phyloP scores from a whole-genome alignment of 2,329 filamentous ascomycete species.

The Colletotrichum neosansevieriae region DNA sequence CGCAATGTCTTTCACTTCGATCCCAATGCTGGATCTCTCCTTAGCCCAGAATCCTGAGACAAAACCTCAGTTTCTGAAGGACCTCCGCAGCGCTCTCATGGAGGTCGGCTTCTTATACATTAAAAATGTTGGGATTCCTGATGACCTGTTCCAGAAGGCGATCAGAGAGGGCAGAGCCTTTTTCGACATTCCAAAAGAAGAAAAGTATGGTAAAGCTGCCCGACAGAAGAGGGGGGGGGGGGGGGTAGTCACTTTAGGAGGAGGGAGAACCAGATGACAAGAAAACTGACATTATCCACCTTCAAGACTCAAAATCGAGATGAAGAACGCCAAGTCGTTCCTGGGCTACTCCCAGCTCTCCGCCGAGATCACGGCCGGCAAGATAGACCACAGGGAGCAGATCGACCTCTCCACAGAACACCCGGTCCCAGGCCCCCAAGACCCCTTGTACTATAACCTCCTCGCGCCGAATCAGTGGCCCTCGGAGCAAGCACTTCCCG shows the following conservation, averaged over 20 bases:
- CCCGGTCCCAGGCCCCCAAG: conserved; percentile 68
- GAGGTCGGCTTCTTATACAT: conserved; percentile 92
- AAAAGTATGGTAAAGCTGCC: conserved; percentile 68
- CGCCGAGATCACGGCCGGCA: conserved; percentile 79
- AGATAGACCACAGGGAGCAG: conserved; percentile 85
- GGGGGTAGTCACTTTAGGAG: background rate
- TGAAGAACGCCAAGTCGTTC: conserved; percentile 80
- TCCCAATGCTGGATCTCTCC: conserved; percentile 83
- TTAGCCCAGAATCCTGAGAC: conserved; percentile 71
- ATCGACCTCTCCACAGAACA: conserved; percentile 88
- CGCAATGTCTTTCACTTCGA: conserved; percentile 76
- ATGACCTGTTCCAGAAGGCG: conserved; percentile 73
- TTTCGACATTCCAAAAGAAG: conserved; percentile 80
- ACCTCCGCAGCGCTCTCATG: conserved; percentile 81
- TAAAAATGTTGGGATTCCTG: conserved; percentile 80
- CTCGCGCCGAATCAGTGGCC: conserved; percentile 88
- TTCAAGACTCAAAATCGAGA: conserved; percentile 72
- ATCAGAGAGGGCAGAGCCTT: conserved; percentile 77
- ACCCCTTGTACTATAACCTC: conserved; percentile 80
- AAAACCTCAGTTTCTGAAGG: conserved; percentile 77
- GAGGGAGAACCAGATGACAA: background rate
- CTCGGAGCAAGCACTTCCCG: conserved; percentile 68
- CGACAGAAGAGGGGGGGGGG: too few species aligned
- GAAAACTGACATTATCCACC: conserved; percentile 13
- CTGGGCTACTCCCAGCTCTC: conserved; percentile 76